Percentiles rank a stretch among this genome's conserved stretches.
These are phyloP conservation scores for Aspergillus homomorphus DNA, from an alignment of 495 filamentous ascomycete species.

Conservation along the genomic window DNA sequence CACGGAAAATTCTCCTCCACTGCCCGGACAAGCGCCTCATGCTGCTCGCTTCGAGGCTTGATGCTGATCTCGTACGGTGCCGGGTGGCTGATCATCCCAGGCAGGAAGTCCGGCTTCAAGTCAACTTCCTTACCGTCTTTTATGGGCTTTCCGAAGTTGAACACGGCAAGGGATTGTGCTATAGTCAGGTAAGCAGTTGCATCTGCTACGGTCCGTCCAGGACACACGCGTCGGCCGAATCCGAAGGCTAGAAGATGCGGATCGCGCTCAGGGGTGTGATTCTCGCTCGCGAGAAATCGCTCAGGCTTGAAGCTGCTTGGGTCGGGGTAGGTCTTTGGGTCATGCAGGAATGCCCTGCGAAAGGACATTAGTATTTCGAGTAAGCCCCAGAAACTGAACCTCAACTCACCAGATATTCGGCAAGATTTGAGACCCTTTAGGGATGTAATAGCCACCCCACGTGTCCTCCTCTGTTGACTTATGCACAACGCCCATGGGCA, in stretches of 20 bases:
- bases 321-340: conserved; percentile 28
- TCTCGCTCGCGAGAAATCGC: conserved; percentile 26
- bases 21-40: conserved; percentile 29
- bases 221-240: conserved; percentile 40
- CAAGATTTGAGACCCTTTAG: neutral
- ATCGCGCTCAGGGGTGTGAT: conserved; percentile 32
- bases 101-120: conserved; percentile 22
- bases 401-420: neutral
- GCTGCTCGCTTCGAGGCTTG: conserved; percentile 23
- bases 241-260: conserved; percentile 34
- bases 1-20: conserved; percentile 42
- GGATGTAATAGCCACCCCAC: neutral
- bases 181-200: conserved; percentile 31
- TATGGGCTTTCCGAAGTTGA: conserved; percentile 35
- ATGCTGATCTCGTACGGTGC: conserved; percentile 29
- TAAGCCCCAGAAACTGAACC: neutral
- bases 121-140: conserved; percentile 32
- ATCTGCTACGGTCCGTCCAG: conserved; percentile 38
- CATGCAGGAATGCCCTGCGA: conserved; percentile 33
- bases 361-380: neutral
- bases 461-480: neutral
- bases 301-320: conserved; percentile 36
- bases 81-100: conserved; percentile 39
- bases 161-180: conserved; percentile 35
- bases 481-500: conserved; percentile 1